phyloP scores from a whole-genome alignment of 352 stramenopile genomes.

The Pythium biforme region DNA sequence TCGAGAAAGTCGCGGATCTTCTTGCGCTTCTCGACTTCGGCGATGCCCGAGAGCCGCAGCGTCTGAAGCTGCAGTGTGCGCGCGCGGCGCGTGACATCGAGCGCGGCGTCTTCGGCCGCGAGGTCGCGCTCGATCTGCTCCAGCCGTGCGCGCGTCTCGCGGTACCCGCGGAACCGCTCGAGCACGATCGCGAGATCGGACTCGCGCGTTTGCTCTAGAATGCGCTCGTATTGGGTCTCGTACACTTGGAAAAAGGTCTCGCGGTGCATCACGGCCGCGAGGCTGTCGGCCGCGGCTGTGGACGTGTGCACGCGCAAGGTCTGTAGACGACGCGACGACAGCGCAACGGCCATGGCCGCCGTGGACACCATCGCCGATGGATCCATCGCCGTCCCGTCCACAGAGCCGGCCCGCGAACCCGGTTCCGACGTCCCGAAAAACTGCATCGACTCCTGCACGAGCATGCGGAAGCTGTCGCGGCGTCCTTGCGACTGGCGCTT shows the following conservation, averaged over 20 bases:
- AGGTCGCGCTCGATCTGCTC: slow-evolving; percentile 54
- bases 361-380: neutral
- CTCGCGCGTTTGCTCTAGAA: slow-evolving; percentile 51
- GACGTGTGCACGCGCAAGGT: slow-evolving; percentile 24
- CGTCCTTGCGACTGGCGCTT: slow-evolving; percentile 10
- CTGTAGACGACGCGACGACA: slow-evolving; percentile 12
- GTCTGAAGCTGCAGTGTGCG: slow-evolving; percentile 34
- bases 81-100: slow-evolving; percentile 33
- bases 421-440: slow-evolving; percentile 4
- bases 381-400: neutral
- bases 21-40: slow-evolving; percentile 51
- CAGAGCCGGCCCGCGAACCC: neutral
- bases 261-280: slow-evolving; percentile 25
- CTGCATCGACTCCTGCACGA: slow-evolving; percentile 14
- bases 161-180: slow-evolving; percentile 44
- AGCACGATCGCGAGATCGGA: slow-evolving; percentile 47
- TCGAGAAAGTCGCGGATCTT: slow-evolving; percentile 57
- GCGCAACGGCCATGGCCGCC: slow-evolving; percentile 1
- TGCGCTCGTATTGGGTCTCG: slow-evolving; percentile 55
- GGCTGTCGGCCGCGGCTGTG: slow-evolving; percentile 24
- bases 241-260: slow-evolving; percentile 63
- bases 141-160: slow-evolving; percentile 34
- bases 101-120: slow-evolving; percentile 22
- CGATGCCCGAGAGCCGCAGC: slow-evolving; percentile 46
- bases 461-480: slow-evolving; percentile 17